phyloP scores from a whole-genome alignment of 257 asterid species.

The Solanum chiquidenum region DNA sequence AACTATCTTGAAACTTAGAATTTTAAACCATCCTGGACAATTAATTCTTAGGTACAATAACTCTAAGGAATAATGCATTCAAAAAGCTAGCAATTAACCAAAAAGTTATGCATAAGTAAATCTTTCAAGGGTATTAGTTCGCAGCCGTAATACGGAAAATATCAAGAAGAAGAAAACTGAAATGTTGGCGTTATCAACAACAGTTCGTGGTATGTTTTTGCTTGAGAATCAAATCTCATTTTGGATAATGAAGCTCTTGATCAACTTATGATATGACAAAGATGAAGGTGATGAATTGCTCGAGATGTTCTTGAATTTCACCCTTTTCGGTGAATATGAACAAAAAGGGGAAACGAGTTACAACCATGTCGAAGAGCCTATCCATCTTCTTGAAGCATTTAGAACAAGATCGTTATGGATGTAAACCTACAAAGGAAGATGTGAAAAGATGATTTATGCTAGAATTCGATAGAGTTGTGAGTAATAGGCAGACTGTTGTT shows the following conservation, averaged over 20 bases:
- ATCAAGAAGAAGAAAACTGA: neutral
- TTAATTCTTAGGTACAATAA: no score
- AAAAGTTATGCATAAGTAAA: no score
- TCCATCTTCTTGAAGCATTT: neutral
- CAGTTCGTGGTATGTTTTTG: neutral
- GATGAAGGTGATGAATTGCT: neutral
- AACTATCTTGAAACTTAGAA: no score
- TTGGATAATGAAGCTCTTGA: neutral
- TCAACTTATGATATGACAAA: neutral
- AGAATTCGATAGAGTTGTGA: conserved; percentile 72
- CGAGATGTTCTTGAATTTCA: neutral
- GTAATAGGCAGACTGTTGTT: conserved; percentile 5
- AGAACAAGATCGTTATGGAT: conserved; percentile 59
- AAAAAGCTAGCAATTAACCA: no score
- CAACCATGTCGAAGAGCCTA: neutral
- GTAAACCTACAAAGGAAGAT: conserved; percentile 75
- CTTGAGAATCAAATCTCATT: neutral
- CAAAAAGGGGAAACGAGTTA: neutral
- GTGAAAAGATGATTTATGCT: conserved; percentile 65
- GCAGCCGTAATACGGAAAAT: no score
- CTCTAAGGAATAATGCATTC: no score
- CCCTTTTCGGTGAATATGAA: neutral
- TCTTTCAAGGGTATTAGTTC: no score
- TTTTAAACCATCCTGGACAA: no score
- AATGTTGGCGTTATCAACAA: neutral